Conservation (phyloP, 202 grass and related monocot species). For the Brachypodium distachyon region DNA sequence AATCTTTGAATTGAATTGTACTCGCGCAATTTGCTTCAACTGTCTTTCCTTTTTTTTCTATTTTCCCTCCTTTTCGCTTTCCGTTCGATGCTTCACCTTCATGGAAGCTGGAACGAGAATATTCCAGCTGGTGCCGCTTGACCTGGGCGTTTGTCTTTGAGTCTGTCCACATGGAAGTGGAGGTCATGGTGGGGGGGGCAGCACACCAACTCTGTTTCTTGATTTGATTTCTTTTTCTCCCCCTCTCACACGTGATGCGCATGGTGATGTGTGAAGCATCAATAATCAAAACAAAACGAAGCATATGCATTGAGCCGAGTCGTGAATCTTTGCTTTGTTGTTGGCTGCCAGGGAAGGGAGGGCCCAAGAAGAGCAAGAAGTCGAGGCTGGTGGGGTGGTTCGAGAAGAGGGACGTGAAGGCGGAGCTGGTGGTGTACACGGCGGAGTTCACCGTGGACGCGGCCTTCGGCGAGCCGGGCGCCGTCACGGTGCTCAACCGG, state of each 20-base stretch:
- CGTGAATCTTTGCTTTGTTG: background rate
- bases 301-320: background rate
- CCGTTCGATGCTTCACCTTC: background rate
- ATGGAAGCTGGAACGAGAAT: conserved; percentile 18
- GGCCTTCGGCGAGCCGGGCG: conserved; percentile 64
- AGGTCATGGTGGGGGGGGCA: no score
- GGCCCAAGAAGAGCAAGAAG: conserved; percentile 44
- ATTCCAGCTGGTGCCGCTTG: conserved; percentile 36
- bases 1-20: conserved; percentile 20
- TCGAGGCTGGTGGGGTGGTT: conserved; percentile 55
- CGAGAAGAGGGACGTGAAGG: conserved; percentile 64
- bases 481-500: conserved; percentile 59
- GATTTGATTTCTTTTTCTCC: background rate
- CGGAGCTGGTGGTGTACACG: conserved; percentile 65
- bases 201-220: background rate
- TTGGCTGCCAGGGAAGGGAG: conserved; percentile 29
- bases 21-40: background rate
- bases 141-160: background rate
- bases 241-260: background rate
- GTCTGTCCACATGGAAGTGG: conserved; percentile 30
- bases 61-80: background rate
- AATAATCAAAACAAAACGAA: background rate
- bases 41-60: background rate
- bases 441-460: conserved; percentile 65
- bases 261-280: background rate